Base-by-base conservation (phyloP, 2,329 filamentous ascomycete genomes). In the Aspergillus glaucus region DNA sequence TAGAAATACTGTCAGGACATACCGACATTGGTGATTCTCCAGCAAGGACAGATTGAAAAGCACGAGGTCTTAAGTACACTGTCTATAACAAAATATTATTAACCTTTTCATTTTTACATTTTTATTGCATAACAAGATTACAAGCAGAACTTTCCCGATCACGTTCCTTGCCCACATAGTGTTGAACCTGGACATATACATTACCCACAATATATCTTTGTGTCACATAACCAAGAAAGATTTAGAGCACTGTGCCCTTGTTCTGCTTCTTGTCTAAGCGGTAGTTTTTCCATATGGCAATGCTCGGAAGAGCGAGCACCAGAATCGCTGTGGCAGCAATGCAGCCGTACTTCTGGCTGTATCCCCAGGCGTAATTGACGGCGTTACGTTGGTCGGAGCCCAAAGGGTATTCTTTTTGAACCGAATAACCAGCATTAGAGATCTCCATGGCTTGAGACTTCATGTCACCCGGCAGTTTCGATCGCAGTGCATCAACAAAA, bases 401-500 rank as follows among this genome's bases (percentile, higher is more conserved):
- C 14, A 63, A 46, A 0, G 63, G 59, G 26, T 66, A 70, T 1
- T 46, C 46, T 41, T 61, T 51, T 43, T 71, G 67, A 6, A 51
- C 50, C 1, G 47, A 10, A 37, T 63, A 66, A 2, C 65, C 64
- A 8, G 54, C 59, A 3, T 56, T 6, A 43, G 56, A 66, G 21
- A 70, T 62, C 1, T 46, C 24, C 1, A 43, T 44, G n/a, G 45
- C 48, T 36, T 63, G 57, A 0, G 51, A 39, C 43, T 57, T 55
- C 36, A 53, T n/a, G 6, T 56, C 51, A 0, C 47, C 56, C 0
- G 80, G 79, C 0, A 83, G 66, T 47, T 72, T 67, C 21, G 60
- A 57, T 26, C 53, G 51, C 9, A 84, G 69, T 0, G 71, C 69
- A 2, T 66, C 57, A 6, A 72, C 72, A 62, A 85, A 80, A 1